phyloP scores from a whole-genome alignment of 352 stramenopile genomes.

The Phytophthora hybrid region DNA sequence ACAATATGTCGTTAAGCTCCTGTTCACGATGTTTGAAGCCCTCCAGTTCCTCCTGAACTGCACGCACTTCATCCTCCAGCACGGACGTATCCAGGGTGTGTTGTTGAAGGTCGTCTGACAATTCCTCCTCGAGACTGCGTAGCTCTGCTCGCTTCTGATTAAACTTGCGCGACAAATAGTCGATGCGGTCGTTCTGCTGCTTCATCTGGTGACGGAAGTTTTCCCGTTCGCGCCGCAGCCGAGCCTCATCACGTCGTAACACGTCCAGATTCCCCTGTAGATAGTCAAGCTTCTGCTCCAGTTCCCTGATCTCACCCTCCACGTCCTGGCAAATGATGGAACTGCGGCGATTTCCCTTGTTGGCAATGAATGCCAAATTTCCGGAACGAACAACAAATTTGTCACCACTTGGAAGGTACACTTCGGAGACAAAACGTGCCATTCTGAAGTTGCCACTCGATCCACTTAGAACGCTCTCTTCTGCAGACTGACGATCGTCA shows the following conservation, averaged over 20 bases:
- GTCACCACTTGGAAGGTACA: slow-evolving; percentile 74
- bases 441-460: slow-evolving; percentile 70
- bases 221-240: slow-evolving; percentile 57
- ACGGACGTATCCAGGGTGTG: slow-evolving; percentile 76
- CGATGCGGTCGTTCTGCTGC: slow-evolving; percentile 61
- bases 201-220: slow-evolving; percentile 49
- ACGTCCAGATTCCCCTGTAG: slow-evolving; percentile 56
- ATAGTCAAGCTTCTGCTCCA: slow-evolving; percentile 60
- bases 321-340: slow-evolving; percentile 83
- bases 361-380: slow-evolving; percentile 85
- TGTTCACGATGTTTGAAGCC: slow-evolving; percentile 48
- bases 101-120: slow-evolving; percentile 69
- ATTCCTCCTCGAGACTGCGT: slow-evolving; percentile 73
- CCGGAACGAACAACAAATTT: slow-evolving; percentile 81
- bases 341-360: slow-evolving; percentile 68
- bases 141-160: slow-evolving; percentile 69
- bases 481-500: slow-evolving; percentile 62
- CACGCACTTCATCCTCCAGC: slow-evolving; percentile 74
- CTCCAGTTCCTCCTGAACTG: slow-evolving; percentile 58
- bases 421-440: slow-evolving; percentile 71
- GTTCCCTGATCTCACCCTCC: slow-evolving; percentile 66
- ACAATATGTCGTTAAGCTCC: slow-evolving; percentile 65
- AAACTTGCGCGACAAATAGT: slow-evolving; percentile 61
- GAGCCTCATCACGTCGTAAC: slow-evolving; percentile 61
- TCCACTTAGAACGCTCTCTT: slow-evolving; percentile 62